Conservation (phyloP, 345 rosid species). For the Anacardium occidentale region DNA sequence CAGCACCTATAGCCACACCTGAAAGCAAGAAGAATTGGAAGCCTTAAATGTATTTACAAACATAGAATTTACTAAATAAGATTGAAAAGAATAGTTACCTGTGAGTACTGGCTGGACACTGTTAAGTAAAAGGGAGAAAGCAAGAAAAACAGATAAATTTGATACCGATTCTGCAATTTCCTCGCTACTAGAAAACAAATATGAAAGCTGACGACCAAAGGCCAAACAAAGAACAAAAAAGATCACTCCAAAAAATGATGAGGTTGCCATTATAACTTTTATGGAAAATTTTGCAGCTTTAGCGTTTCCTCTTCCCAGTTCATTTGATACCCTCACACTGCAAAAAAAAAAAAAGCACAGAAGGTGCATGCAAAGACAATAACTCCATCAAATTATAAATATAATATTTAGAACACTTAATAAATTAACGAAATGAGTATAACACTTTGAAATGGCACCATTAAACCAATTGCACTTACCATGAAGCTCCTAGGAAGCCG, state of each 20-base stretch:
- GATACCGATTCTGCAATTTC: conserved; percentile 44
- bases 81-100: conserved; percentile 25
- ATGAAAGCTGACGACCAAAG: conserved; percentile 41
- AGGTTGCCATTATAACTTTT: conserved; percentile 41
- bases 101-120: conserved; percentile 63
- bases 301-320: conserved; percentile 62
- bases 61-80: no score
- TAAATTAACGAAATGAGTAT: not conserved
- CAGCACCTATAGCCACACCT: conserved; percentile 39
- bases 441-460: no score
- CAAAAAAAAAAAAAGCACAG: no score
- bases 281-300: conserved; percentile 51
- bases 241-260: conserved; percentile 38
- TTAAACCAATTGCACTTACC: conserved; percentile 26
- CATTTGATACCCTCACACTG: conserved; percentile 69
- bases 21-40: not conserved
- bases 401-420: no score
- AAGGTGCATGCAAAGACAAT: no score
- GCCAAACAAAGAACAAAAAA: conserved; percentile 39
- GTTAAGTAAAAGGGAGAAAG: conserved; percentile 59
- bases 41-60: not conserved
- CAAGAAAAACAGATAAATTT: conserved; percentile 52
- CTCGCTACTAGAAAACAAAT: conserved; percentile 37
- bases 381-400: no score
- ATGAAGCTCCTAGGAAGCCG: conserved; percentile 55